phyloP scores from a whole-genome alignment of 2,329 filamentous ascomycete genomes.

The Onygenales sp. region DNA sequence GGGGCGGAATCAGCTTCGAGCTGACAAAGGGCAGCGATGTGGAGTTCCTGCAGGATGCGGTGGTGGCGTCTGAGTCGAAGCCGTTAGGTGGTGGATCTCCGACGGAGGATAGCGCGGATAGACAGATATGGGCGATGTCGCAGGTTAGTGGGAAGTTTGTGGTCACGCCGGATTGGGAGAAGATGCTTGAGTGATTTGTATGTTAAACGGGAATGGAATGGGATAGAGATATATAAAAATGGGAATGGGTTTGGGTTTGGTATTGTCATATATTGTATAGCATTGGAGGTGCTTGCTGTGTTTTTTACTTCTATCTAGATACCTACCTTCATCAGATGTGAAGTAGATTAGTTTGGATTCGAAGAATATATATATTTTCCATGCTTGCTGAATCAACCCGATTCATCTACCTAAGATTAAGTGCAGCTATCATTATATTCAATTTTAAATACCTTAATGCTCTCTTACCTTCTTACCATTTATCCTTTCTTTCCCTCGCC shows the following conservation, averaged over 20 bases:
- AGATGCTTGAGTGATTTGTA: slow-evolving; percentile 31
- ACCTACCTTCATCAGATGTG: too few relatives aligned
- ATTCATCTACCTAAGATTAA: too few relatives aligned
- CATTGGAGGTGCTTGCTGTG: not conserved
- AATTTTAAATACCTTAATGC: too few relatives aligned
- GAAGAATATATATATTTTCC: too few relatives aligned
- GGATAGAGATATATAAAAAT: too few relatives aligned
- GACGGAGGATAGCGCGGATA: slow-evolving; percentile 24
- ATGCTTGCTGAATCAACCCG: too few relatives aligned
- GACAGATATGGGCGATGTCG: slow-evolving; percentile 47
- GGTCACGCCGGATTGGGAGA: slow-evolving; percentile 51
- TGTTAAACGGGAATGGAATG: not conserved
- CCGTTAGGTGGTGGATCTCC: slow-evolving; percentile 9
- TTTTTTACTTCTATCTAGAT: too few relatives aligned
- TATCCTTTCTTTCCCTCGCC: too few relatives aligned
- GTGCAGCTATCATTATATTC: too few relatives aligned
- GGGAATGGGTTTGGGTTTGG: too few relatives aligned
- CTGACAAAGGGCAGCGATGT: slow-evolving; percentile 47
- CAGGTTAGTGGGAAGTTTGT: slow-evolving; percentile 57
- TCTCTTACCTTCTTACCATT: too few relatives aligned
- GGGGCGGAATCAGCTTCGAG: slow-evolving; percentile 52
- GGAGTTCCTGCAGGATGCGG: slow-evolving; percentile 52
- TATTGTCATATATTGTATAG: not conserved
- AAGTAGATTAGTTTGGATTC: too few relatives aligned
- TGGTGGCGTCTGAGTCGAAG: slow-evolving; percentile 29